phyloP scores from a whole-genome alignment of 2,329 filamentous ascomycete genomes.

The Aspergillus pseudotamarii region DNA sequence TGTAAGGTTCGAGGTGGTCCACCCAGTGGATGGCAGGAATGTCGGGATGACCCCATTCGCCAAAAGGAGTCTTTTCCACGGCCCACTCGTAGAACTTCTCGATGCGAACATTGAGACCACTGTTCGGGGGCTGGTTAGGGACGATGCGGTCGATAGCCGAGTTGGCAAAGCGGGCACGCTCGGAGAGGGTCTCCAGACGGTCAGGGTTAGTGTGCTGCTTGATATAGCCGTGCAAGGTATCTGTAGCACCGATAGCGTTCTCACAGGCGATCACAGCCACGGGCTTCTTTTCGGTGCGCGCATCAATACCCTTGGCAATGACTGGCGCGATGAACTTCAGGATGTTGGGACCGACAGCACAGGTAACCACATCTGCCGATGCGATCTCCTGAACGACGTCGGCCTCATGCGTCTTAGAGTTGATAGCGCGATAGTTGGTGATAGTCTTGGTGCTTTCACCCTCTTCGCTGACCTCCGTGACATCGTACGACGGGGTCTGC shows the following conservation, averaged over 20 bases:
- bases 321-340: constrained; percentile 95
- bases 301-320: constrained; percentile 90
- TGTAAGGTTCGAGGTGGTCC: constrained; percentile 86
- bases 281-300: constrained; percentile 67
- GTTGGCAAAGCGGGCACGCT: constrained; percentile 89
- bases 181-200: constrained; percentile 67
- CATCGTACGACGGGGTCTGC: constrained; percentile 74
- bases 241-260: constrained; percentile 94
- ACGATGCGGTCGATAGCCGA: constrained; percentile 98
- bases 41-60: constrained; percentile 67
- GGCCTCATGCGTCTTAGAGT: constrained; percentile 82
- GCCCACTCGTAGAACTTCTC: constrained; percentile 99
- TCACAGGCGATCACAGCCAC: constrained; percentile 95
- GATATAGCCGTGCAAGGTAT: constrained; percentile 81
- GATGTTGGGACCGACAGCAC: constrained; percentile 93
- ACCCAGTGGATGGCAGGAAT: constrained; percentile 95
- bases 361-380: constrained; percentile 88
- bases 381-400: constrained; percentile 84
- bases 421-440: constrained; percentile 95
- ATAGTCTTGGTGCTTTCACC: constrained; percentile 81
- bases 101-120: constrained; percentile 87
- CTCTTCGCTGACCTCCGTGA: constrained; percentile 87
- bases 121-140: constrained; percentile 78
- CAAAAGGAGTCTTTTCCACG: constrained; percentile 84
- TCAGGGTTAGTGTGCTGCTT: constrained; percentile 72